Conservation (phyloP, 2,329 filamentous ascomycete genomes). For the Phyllosticta citrichinensis region DNA sequence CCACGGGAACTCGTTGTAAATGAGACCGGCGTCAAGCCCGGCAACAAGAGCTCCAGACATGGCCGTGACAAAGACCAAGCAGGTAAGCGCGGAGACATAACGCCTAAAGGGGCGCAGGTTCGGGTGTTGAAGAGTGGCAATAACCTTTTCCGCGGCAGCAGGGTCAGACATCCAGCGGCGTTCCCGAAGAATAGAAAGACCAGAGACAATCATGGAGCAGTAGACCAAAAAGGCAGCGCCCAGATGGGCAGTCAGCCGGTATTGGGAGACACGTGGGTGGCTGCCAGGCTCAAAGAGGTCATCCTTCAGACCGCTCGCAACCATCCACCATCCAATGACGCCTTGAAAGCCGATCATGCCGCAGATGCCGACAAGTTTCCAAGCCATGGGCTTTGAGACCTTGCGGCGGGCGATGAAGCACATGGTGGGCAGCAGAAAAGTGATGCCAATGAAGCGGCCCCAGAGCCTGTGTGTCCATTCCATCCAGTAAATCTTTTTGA, state of each 20-base stretch:
- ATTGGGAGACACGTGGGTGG: conserved; percentile 89
- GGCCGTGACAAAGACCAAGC: conserved; percentile 76
- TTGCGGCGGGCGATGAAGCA: conserved; percentile 78
- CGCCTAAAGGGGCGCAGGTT: conserved; percentile 64
- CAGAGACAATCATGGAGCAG: conserved; percentile 85
- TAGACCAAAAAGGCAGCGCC: conserved; percentile 89
- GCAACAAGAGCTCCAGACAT: conserved; percentile 92
- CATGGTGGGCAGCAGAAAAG: conserved; percentile 76
- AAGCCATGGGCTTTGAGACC: conserved; percentile 69
- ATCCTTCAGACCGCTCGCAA: conserved; percentile 89
- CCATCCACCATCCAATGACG: conserved; percentile 99
- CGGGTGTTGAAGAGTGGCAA: conserved; percentile 55
- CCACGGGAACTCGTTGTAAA: conserved; percentile 97
- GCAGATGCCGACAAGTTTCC: conserved; percentile 71
- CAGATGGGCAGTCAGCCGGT: conserved; percentile 81
- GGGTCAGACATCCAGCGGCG: conserved; percentile 56
- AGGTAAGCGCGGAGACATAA: conserved; percentile 58
- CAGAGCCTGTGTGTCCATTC: conserved; percentile 95
- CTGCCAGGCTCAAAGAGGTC: conserved; percentile 87
- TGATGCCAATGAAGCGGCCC: conserved; percentile 83
- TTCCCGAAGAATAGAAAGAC: conserved; percentile 71
- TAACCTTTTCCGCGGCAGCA: conserved; percentile 47
- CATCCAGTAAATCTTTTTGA: conserved; percentile 99
- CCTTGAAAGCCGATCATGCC: conserved; percentile 90
- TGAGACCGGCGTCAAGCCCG: conserved; percentile 87